Evolutionary conservation across 306 rosid species (phyloP), one percentile per base, ranked within the genome.

Genomic region (Cucumis melo): DNA sequence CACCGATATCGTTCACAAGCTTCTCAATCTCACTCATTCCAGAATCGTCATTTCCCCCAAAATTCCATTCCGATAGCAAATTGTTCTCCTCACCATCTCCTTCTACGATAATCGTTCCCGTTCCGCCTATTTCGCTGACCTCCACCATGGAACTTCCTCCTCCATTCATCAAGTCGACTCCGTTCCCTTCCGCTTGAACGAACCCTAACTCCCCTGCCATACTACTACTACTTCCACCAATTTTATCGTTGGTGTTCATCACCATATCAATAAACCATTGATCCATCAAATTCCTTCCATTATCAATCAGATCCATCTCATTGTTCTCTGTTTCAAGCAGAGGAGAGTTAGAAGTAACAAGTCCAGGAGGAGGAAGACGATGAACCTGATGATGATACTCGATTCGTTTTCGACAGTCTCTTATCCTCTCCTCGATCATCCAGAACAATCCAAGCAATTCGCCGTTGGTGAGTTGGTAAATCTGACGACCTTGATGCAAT

Each of bases 231-330:
- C 73, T 32, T 4, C 48, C 66, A 4, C 61, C 50, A 8, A 11
- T 39, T 7, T 24, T 61, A 0, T 80, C 63, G 21, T 34, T 44
- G 1, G 55, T 27, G 16, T 60, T 56, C 76, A 75, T 66, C 77
- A 75, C 78, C 80, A 77, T 77, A 24, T 80, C 80, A 5, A 56
- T 34, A n/a, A 80, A 75, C 80, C 83, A 80, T 15, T 46, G 83
- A 53, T 80, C 82, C 74, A 76, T 21, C 57, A 17, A 10, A 53
- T 19, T 53, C 63, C 29, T 16, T 38, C 48, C 77, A 17, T 17
- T 76, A 10, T 57, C 56, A 5, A 36, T 11, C 73, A 50, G 54
- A 36, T 46, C 76, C 64, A 2, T 51, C 20, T 73, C 70, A 3
- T 56, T 29, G 2, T 42, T 12, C 23, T 19, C 60, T 11, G 36